Evolutionary conservation across 345 rosid genomes (phyloP), one percentile per base, ranked within the genome.

Genomic region (Populus simonii): DNA sequence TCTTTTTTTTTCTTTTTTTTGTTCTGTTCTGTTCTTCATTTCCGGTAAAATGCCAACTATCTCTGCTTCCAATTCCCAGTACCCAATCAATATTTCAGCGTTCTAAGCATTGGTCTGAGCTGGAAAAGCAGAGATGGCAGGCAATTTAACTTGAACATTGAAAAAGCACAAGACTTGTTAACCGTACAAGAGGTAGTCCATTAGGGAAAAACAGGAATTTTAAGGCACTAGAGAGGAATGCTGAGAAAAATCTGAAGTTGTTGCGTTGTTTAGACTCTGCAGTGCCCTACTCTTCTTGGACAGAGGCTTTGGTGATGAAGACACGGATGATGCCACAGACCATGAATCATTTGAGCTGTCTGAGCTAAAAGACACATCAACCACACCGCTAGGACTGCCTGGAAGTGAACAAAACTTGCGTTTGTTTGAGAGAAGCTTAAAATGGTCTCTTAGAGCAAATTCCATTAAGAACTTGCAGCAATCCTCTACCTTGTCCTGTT

Each of bases 351-450:
- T 84, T 18, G 92, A 89, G 81, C 87, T 79, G 25, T 87, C 92
- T 53, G 86, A 83, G 85, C 89, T 84, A 53, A 90, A 87, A 10
- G 89, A 89, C 79, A 83, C 78, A 76, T 90, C 92, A 25, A 92
- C 90, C 43, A 89, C 96, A 5, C 92, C 87, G 57, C 89, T 89
- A 5, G 95, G 94, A 78, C 97, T 90, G 70, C 87, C 77, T 0
- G 94, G 89, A 27, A 80, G 68, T 3, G 90, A 86, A n/a, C 81
- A 83, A 6, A n/a, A 76, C 80, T 92, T 94, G 25, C 99, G 94
- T 89, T 91, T 96, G 63, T 43, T 61, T 39, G 77, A 78, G 75
- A 74, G 75, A 69, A 25, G 65, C 39, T 33, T n/a, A n/a, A 61
- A 68, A 70, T 55, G 63, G 16, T 69, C 83, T 51, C 66, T 74